Base-by-base conservation (phyloP, 352 stramenopile species). In the Phytophthora cactorum region DNA sequence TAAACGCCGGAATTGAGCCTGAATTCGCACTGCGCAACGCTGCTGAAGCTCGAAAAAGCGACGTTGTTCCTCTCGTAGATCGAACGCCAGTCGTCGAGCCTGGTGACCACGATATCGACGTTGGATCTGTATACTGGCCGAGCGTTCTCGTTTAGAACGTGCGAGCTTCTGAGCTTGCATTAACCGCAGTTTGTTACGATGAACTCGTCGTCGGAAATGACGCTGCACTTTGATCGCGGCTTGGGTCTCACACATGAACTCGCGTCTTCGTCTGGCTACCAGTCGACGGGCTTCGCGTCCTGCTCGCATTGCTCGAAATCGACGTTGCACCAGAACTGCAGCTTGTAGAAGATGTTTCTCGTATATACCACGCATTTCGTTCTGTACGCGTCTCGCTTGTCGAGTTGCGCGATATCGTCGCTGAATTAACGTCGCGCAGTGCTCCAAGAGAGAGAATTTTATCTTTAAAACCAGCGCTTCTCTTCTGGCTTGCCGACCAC, bases 391-490 rank as follows among this genome's bases (percentile, higher is more conserved):
- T 0, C 75, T 64, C 28, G 69, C 75, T 54, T 78, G 64, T 14
- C 74, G 63, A 46, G 77, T 78, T 2, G 72, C 72, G 1, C 86
- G 79, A 51, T 88, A 95, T n/a, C 74, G 70, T 5, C 83, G 84
- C 46, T 95, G 86, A 59, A 95, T 93, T 25, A 85, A 70, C 38
- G 59, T 85, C 29, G 84, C 83, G 8, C 72, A 81, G 54, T 81
- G 77, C 25, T 92, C 81, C 1, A 75, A 52, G 10, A 77, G 79
- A 1, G 72, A 81, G 1, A 70, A 56, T 17, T 90, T 75, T 29
- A 91, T 64, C 54, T 76, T 79, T 14, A 68, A 57, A 8, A 95
- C 28, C 29, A 91, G 29, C 6, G 78, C 70, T 50, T 84, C 59
- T 55, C 84, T 78, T 9, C 83, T 70, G 5, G 75, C 78, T 43